These are phyloP conservation scores for Phytophthora pinifolia DNA, from an alignment of 352 stramenopile genomes.

Conservation along the genomic window DNA sequence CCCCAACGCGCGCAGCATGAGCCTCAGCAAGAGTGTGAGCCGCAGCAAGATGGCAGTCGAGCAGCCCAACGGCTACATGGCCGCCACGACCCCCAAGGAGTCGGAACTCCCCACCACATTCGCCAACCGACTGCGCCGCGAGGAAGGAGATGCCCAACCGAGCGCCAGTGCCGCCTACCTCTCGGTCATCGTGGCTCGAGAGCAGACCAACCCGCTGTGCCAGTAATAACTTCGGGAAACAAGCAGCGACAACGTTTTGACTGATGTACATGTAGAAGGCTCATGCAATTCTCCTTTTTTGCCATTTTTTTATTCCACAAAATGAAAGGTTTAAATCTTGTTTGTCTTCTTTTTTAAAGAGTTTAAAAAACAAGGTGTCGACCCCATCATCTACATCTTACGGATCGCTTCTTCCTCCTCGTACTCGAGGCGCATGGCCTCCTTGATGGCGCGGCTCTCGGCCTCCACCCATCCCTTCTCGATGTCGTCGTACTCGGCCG, in stretches of 20 bases:
- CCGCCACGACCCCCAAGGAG: slow-evolving; percentile 45
- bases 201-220: slow-evolving; percentile 64
- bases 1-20: slow-evolving; percentile 19
- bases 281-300: slow-evolving; percentile 17
- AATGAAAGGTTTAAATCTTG: too few relatives aligned
- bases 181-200: slow-evolving; percentile 61
- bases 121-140: slow-evolving; percentile 36
- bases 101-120: slow-evolving; percentile 45
- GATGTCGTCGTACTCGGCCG: slow-evolving; percentile 81
- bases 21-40: slow-evolving; percentile 30
- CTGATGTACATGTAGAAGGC: too few relatives aligned
- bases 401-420: slow-evolving; percentile 76
- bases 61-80: slow-evolving; percentile 33
- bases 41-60: slow-evolving; percentile 26
- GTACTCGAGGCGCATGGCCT: slow-evolving; percentile 84
- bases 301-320: too few relatives aligned
- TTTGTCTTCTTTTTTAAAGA: too few relatives aligned
- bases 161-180: slow-evolving; percentile 38
- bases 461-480: slow-evolving; percentile 80
- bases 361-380: slow-evolving; percentile 2
- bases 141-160: slow-evolving; percentile 13
- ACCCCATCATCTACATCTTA: slow-evolving; percentile 47
- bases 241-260: slow-evolving; percentile 2
- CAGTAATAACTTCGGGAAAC: slow-evolving; percentile 19
- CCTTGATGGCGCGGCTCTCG: slow-evolving; percentile 79